Conservation (phyloP, 2,329 filamentous ascomycete genomes). For the Colletotrichum nymphaeae region DNA sequence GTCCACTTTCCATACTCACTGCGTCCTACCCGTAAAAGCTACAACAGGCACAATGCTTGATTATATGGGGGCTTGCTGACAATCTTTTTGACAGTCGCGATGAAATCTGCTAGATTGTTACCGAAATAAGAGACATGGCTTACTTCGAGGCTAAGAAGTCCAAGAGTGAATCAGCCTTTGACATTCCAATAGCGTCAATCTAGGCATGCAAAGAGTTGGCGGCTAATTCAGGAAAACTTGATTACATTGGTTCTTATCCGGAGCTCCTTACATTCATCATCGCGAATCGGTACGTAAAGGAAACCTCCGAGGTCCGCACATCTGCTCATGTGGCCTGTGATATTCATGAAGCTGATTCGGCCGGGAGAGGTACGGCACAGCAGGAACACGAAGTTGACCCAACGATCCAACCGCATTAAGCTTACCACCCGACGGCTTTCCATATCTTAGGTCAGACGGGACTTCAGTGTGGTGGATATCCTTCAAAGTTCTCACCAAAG, state of each 20-base stretch:
- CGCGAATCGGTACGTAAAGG: neutral
- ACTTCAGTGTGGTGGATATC: neutral
- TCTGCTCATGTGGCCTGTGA: neutral
- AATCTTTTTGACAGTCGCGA: neutral
- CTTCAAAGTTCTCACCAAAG: neutral
- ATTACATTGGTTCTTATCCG: neutral
- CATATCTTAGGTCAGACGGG: conserved; percentile 18
- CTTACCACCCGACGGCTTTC: neutral
- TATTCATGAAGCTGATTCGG: neutral
- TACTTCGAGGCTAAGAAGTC: neutral
- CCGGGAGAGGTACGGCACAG: conserved; percentile 13
- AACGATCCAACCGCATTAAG: neutral
- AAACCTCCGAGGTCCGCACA: neutral
- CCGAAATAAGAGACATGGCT: neutral
- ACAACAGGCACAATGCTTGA: neutral
- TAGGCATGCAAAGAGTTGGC: neutral
- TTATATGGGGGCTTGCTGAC: neutral
- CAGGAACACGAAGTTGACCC: neutral
- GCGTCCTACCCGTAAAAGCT: neutral
- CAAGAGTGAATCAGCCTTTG: neutral
- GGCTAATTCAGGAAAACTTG: neutral
- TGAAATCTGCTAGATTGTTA: neutral
- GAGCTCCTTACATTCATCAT: neutral
- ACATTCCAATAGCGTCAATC: neutral
- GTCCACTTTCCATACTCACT: neutral